Base-by-base conservation (phyloP, 1,284 basidiomycete genomes). In the Ustilago lituana region DNA sequence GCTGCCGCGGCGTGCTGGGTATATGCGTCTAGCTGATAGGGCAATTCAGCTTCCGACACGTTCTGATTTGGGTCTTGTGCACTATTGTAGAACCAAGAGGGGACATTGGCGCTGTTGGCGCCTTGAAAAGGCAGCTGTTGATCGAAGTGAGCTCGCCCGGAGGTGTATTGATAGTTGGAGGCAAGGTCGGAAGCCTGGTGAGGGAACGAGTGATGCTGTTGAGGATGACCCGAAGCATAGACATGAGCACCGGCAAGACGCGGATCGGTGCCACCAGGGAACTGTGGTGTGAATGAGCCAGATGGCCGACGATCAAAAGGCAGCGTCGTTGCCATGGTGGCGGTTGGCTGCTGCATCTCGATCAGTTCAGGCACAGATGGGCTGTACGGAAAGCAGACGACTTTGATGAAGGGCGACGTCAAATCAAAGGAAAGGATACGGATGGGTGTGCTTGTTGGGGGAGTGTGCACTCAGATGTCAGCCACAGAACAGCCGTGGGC, bases 271-370 rank as follows among this genome's bases (percentile, higher is more conserved):
- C 51, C 47, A 14, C 17, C 51, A 7, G 56, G 37, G 7, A 50
- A 54, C 29, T 54, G 41, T 1, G 51, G n/a, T 7, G 46, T 23
- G 32, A 51, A 50, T 8, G 50, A 32, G 24, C 38, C 47, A 2
- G 55, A 38, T 24, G 41, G 51, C 9, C 56, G 51, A 23, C 62
- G 47, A 38, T 38, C 56, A 17, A 65, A 48, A 39, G 56, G 46
- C 17, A 51, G 51, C 4, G 55, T 29, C 3, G 52, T 56, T 5
- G 52, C 37, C 51, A 50, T 59, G 22, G 56, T 37, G 22, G 62
- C 37, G 44, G 59, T 44, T 8, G 53, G 46, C 26, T 64, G 61
- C 31, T 64, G 61, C 61, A 64, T 57, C 3, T 19, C 40, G 22
- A 32, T 43, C 32, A 15, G 22, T 5, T 15, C 19, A 17, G 20